A percentile compares a stretch with the other conserved stretches of the same genome.
Evolutionary conservation across 352 stramenopile genomes (phyloP).

Genomic region (Phytophthora melonis): DNA sequence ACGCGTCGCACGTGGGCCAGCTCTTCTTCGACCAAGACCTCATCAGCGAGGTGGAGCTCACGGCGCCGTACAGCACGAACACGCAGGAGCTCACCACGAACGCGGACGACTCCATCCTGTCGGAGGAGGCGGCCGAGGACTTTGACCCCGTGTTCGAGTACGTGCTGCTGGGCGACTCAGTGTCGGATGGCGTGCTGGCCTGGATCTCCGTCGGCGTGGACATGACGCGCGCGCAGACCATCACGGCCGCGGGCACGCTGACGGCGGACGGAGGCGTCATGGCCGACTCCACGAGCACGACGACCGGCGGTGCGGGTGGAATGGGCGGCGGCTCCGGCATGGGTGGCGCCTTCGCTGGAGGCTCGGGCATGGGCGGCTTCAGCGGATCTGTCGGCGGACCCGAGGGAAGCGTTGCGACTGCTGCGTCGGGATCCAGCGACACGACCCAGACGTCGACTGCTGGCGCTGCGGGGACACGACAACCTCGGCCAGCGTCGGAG

Average conservation of each 20-base stretch:
- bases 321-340: conserved; percentile 10
- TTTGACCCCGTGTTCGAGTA: conserved; percentile 53
- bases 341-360: too few species aligned
- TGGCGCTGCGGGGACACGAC: not conserved
- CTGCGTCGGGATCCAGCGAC: not conserved
- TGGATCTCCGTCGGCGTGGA: conserved; percentile 54
- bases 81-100: conserved; percentile 39
- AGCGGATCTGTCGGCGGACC: conserved; percentile 18
- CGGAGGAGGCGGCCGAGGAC: conserved; percentile 36
- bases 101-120: conserved; percentile 33
- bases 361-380: conserved; percentile 22
- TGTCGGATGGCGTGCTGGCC: conserved; percentile 43
- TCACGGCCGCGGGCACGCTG: conserved; percentile 22
- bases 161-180: conserved; percentile 39
- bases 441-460: not conserved
- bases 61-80: conserved; percentile 37
- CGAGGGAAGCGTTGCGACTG: not conserved
- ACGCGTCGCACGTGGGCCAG: conserved; percentile 29
- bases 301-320: not conserved
- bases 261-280: conserved; percentile 29
- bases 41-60: conserved; percentile 33
- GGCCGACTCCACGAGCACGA: conserved; percentile 25
- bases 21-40: conserved; percentile 42
- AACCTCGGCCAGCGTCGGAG: not conserved
- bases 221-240: conserved; percentile 28